Evolutionary conservation across 768 basidiomycete genomes (phyloP).

Genomic region (Termitomyces eurrhizus): DNA sequence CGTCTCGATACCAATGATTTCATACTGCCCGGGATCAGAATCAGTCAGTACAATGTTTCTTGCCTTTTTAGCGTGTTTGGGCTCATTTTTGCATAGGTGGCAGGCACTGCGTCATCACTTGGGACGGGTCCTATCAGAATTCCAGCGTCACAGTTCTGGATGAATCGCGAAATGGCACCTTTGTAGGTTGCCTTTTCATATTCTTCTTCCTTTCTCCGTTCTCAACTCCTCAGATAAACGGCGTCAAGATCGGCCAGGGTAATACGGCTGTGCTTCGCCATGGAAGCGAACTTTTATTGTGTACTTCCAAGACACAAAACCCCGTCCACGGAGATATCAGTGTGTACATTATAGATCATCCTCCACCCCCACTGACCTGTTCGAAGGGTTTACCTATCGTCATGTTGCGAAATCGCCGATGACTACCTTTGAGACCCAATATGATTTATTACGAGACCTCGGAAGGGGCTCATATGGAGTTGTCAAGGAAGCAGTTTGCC

Average conservation of each 20-base stretch:
- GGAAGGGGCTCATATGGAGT: slow-evolving; percentile 92
- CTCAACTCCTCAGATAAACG: slow-evolving; percentile 47
- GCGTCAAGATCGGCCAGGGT: slow-evolving; percentile 41
- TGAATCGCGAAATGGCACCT: slow-evolving; percentile 70
- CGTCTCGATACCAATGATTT: slow-evolving; percentile 45
- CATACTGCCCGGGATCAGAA: slow-evolving; percentile 58
- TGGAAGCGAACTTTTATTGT: slow-evolving; percentile 86
- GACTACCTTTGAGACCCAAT: slow-evolving; percentile 55
- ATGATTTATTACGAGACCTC: slow-evolving; percentile 65
- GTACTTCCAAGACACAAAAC: slow-evolving; percentile 44
- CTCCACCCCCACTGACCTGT: not conserved
- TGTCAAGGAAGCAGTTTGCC: slow-evolving; percentile 77
- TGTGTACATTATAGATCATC: slow-evolving; percentile 30
- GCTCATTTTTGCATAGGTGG: slow-evolving; percentile 36
- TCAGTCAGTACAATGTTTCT: slow-evolving; percentile 49
- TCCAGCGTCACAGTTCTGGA: slow-evolving; percentile 50
- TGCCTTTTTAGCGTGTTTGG: not conserved
- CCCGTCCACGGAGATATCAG: slow-evolving; percentile 63
- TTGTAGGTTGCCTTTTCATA: slow-evolving; percentile 33
- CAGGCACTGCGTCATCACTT: slow-evolving; percentile 51
- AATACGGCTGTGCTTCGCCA: slow-evolving; percentile 46
- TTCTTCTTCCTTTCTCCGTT: not conserved
- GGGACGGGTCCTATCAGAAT: slow-evolving; percentile 48
- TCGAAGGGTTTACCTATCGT: slow-evolving; percentile 66
- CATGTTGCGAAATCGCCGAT: slow-evolving; percentile 47